Conservation (phyloP, 495 filamentous ascomycete genomes). For the Xylaria curta region DNA sequence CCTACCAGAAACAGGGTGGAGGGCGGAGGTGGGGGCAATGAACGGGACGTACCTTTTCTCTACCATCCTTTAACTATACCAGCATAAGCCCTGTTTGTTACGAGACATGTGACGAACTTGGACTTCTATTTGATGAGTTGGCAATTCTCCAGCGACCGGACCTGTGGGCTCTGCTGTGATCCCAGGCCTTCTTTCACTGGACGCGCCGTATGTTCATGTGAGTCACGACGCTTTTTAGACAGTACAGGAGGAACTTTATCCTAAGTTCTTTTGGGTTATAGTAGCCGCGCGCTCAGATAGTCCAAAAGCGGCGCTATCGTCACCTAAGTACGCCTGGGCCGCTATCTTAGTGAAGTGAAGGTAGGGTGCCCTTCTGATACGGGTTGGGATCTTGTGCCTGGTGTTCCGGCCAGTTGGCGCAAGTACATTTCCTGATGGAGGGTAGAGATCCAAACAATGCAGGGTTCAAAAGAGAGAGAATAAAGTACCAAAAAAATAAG, state of each 20-base stretch:
- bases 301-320: constrained; percentile 14
- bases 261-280: not conserved
- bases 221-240: constrained; percentile 13
- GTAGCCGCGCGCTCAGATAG: constrained; percentile 19
- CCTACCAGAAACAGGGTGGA: constrained; percentile 23
- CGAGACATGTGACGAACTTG: constrained; percentile 30
- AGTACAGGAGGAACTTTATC: not conserved
- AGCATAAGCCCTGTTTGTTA: constrained; percentile 23
- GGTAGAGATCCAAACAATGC: constrained; percentile 9
- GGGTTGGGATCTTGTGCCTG: constrained; percentile 23
- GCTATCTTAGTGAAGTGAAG: constrained; percentile 16
- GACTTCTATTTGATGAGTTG: constrained; percentile 29
- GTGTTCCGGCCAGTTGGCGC: constrained; percentile 27
- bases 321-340: constrained; percentile 3
- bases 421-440: constrained; percentile 15
- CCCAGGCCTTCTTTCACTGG: constrained; percentile 10
- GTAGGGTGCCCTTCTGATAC: constrained; percentile 26
- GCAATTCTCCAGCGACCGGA: constrained; percentile 19
- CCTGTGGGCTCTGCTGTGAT: constrained; percentile 9
- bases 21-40: constrained; percentile 11
- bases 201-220: constrained; percentile 22
- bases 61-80: constrained; percentile 6
- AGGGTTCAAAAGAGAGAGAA: not conserved
- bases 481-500: not conserved
- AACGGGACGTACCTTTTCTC: constrained; percentile 23